Percentiles rank a stretch among this genome's conserved stretches.
phyloP scores from a whole-genome alignment of 2,329 filamentous ascomycete species.

The Phyllosticta citrichinensis region DNA sequence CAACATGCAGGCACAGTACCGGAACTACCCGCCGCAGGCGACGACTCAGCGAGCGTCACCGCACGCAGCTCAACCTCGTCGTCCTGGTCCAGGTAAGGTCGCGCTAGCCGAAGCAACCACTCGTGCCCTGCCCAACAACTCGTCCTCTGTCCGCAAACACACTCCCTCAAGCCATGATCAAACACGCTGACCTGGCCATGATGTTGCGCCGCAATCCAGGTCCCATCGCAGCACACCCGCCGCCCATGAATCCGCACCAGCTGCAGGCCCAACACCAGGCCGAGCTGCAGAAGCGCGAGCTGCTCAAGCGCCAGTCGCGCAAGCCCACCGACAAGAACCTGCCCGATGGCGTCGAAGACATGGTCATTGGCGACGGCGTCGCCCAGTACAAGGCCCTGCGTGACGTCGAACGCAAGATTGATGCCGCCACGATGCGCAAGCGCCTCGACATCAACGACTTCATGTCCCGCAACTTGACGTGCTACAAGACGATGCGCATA shows the following conservation, averaged over 20 bases:
- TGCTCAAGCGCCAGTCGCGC: slow-evolving; percentile 68
- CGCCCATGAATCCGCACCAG: slow-evolving; percentile 31
- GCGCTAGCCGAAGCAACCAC: slow-evolving; percentile 7
- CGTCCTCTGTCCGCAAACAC: slow-evolving; percentile 12
- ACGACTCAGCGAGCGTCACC: slow-evolving; percentile 19
- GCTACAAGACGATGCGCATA: slow-evolving; percentile 75
- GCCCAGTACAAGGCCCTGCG: slow-evolving; percentile 73
- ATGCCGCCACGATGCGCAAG: slow-evolving; percentile 91
- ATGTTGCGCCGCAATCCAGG: slow-evolving; percentile 36
- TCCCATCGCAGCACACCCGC: slow-evolving; percentile 25
- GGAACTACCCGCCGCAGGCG: slow-evolving; percentile 35
- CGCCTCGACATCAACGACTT: slow-evolving; percentile 75
- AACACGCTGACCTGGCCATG: slow-evolving; percentile 36
- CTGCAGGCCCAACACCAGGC: slow-evolving; percentile 37
- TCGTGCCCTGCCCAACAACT: slow-evolving; percentile 14
- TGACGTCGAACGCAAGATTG: slow-evolving; percentile 77
- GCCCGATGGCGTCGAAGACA: slow-evolving; percentile 73
- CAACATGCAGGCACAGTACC: slow-evolving; percentile 33
- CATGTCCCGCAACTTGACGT: slow-evolving; percentile 63
- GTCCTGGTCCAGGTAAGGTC: slow-evolving; percentile 27
- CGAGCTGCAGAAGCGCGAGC: slow-evolving; percentile 47
- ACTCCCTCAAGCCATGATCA: slow-evolving; percentile 30
- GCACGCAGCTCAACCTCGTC: slow-evolving; percentile 25
- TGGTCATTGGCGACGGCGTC: slow-evolving; percentile 71
- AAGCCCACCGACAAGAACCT: slow-evolving; percentile 94